Evolutionary conservation across 768 basidiomycete species (phyloP).

Genomic region (Sporobolomyces roseus): DNA sequence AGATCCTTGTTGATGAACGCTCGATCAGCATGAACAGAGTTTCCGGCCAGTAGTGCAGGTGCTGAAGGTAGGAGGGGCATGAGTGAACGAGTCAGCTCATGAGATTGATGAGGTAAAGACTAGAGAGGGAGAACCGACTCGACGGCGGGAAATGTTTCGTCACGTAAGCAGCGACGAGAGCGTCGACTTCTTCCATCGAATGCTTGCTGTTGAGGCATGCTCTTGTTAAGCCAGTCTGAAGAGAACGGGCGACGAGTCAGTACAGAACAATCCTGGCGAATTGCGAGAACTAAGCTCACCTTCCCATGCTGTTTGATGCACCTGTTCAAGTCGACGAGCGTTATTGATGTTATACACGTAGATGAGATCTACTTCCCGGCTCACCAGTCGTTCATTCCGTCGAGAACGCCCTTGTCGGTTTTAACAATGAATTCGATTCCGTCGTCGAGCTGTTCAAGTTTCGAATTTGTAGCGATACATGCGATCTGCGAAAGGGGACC

Average conservation of each 20-base stretch:
- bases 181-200: conserved; percentile 46
- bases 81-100: conserved; percentile 28
- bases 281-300: conserved; percentile 2
- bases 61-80: conserved; percentile 41
- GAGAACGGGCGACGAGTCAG: no score
- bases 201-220: conserved; percentile 48
- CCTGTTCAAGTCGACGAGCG: conserved; percentile 8
- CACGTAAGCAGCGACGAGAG: conserved; percentile 48
- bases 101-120: no score
- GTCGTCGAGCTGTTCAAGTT: conserved; percentile 49
- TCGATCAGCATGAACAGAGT: conserved; percentile 40
- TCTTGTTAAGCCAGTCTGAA: conserved; percentile 48
- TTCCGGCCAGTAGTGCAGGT: conserved; percentile 26
- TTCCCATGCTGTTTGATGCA: conserved; percentile 40
- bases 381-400: conserved; percentile 52
- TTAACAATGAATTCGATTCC: conserved; percentile 50
- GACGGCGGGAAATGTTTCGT: conserved; percentile 47
- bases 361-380: no score
- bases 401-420: conserved; percentile 49
- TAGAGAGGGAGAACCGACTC: neutral
- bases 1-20: conserved; percentile 45
- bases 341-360: no score
- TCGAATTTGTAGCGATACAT: conserved; percentile 50
- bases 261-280: no score
- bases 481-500: conserved; percentile 47